These are phyloP conservation scores for Suhomyces bolitotheri DNA, from an alignment of 1,139 yeast species.

Conservation along the genomic window DNA sequence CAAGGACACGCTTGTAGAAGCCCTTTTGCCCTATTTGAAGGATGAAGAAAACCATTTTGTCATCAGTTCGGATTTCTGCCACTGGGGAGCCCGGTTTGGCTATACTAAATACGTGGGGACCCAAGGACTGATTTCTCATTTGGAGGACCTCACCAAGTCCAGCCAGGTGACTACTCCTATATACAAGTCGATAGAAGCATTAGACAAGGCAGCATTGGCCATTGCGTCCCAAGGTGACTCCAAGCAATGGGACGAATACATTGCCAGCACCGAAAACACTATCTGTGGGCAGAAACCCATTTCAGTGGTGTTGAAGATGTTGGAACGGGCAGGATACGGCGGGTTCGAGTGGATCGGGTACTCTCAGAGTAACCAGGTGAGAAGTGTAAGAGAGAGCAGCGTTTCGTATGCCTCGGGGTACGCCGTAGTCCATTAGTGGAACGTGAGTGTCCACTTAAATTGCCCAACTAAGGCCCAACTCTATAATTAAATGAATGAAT, in stretches of 20 bases:
- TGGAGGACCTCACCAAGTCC: not conserved
- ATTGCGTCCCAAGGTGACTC: constrained; percentile 58
- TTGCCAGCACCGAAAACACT: constrained; percentile 74
- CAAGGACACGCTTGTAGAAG: constrained; percentile 47
- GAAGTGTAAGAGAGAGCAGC: constrained; percentile 60
- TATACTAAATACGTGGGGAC: constrained; percentile 53
- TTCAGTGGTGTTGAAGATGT: constrained; percentile 55
- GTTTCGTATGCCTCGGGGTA: constrained; percentile 91
- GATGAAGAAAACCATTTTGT: constrained; percentile 68
- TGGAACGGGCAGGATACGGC: constrained; percentile 34
- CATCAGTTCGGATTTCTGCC: constrained; percentile 91
- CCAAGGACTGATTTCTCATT: not conserved
- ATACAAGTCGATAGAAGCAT: constrained; percentile 65
- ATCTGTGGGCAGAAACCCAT: constrained; percentile 93
- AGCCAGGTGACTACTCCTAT: constrained; percentile 39
- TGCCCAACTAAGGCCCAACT: too few relatives aligned
- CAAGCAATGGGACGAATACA: constrained; percentile 64
- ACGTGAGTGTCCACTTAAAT: too few relatives aligned
- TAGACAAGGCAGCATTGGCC: constrained; percentile 72
- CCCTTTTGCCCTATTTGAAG: constrained; percentile 54
- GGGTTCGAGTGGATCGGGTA: constrained; percentile 76
- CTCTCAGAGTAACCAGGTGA: constrained; percentile 69
- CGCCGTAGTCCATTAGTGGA: constrained; percentile 23
- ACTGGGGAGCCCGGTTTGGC: constrained; percentile 86
- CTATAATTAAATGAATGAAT: too few relatives aligned